phyloP scores from a whole-genome alignment of 805 yeast species.

The Zygosaccharomyces siamensis region DNA sequence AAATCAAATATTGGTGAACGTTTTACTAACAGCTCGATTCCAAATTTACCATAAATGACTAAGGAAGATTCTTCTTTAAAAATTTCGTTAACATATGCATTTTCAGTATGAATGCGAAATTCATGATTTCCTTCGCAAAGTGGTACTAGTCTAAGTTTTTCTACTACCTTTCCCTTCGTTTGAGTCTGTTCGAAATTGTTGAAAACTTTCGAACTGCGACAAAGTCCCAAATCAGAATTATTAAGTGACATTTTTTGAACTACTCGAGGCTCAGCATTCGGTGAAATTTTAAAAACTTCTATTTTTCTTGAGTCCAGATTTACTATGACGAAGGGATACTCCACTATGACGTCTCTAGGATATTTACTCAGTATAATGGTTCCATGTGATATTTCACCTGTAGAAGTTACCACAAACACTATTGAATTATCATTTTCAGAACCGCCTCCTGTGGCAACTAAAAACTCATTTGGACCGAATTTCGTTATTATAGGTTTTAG shows the following conservation, averaged over 20 bases:
- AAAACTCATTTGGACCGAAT: slow-evolving; percentile 19
- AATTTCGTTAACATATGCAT: slow-evolving; percentile 16
- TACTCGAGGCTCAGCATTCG: slow-evolving; percentile 17
- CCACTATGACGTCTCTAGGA: slow-evolving; percentile 22
- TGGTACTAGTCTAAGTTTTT: slow-evolving; percentile 26
- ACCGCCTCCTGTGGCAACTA: slow-evolving; percentile 31
- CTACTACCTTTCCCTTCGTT: slow-evolving; percentile 14
- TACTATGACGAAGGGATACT: slow-evolving; percentile 26
- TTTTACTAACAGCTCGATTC: slow-evolving; percentile 18
- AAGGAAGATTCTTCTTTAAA: slow-evolving; percentile 19
- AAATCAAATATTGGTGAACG: slow-evolving; percentile 24
- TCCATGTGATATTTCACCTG: slow-evolving; percentile 33
- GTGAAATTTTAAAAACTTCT: slow-evolving; percentile 10
- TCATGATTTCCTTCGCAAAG: slow-evolving; percentile 16
- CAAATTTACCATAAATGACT: slow-evolving; percentile 18
- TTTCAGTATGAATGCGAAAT: slow-evolving; percentile 27
- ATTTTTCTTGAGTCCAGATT: slow-evolving; percentile 14
- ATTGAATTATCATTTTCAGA: slow-evolving; percentile 25
- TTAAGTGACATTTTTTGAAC: slow-evolving; percentile 15
- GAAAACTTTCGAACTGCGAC: slow-evolving; percentile 15
- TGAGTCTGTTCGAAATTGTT: slow-evolving; percentile 10
- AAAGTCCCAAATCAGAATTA: slow-evolving; percentile 8
- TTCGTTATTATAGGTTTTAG: slow-evolving; percentile 25
- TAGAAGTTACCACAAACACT: slow-evolving; percentile 29
- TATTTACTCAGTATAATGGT: slow-evolving; percentile 28